These are phyloP conservation scores for Lunularia cruciata DNA, from an alignment of 225 moss, liverwort and hornwort species.

Conservation along the genomic window DNA sequence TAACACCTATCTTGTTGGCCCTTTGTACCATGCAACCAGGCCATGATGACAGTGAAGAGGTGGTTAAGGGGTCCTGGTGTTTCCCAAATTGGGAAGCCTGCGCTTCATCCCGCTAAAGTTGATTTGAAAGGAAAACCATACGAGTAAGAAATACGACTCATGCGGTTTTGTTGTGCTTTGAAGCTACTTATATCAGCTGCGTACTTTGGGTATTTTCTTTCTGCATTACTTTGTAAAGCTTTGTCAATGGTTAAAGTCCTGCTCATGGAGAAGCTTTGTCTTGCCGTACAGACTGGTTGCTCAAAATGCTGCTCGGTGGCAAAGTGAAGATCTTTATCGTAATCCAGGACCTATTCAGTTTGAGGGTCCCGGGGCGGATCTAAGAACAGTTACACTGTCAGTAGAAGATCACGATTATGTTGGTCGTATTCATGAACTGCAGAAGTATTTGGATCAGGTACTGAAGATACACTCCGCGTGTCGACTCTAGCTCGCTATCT, in stretches of 20 bases:
- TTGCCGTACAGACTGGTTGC: constrained; percentile 64
- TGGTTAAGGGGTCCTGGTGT: constrained; percentile 98
- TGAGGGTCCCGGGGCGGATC: constrained; percentile 78
- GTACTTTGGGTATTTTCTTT: background rate
- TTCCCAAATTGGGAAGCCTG: constrained; percentile 94
- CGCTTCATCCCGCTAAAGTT: constrained; percentile 89
- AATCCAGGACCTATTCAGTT: constrained; percentile 98
- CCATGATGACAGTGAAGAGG: constrained; percentile 99
- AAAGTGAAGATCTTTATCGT: constrained; percentile 86
- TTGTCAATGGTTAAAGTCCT: background rate
- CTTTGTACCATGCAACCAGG: constrained; percentile 40
- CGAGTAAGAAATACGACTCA: constrained; percentile 44
- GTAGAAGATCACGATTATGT: constrained; percentile 96
- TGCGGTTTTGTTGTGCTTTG: background rate
- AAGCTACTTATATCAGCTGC: background rate
- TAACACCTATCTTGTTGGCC: too few species aligned
- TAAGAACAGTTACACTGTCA: constrained; percentile 68
- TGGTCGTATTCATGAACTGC: constrained; percentile 85
- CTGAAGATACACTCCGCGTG: background rate
- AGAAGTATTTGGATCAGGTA: constrained; percentile 85
- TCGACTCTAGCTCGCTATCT: background rate
- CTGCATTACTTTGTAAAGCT: too few species aligned
- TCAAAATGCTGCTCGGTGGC: constrained; percentile 71
- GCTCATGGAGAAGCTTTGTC: constrained; percentile 3
- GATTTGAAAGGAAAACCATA: constrained; percentile 95